phyloP scores from a whole-genome alignment of 2,329 filamentous ascomycete species.

The Aureobasidium sp. region DNA sequence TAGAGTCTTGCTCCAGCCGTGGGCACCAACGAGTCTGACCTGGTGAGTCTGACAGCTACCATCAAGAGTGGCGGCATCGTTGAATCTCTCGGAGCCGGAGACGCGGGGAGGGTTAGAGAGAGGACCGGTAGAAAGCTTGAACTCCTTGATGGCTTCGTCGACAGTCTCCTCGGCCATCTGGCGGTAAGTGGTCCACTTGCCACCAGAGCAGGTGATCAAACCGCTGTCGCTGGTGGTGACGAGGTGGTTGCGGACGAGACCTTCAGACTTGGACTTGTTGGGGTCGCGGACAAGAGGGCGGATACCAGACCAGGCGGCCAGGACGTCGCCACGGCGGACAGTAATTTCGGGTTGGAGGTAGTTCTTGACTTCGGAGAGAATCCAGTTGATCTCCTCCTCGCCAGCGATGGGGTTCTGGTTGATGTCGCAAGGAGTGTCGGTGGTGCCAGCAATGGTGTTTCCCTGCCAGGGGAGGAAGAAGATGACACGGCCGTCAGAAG shows the following conservation, averaged over 20 bases:
- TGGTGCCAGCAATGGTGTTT: slow-evolving; percentile 85
- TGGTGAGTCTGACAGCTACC: slow-evolving; percentile 78
- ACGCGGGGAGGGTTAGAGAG: slow-evolving; percentile 54
- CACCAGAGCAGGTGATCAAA: slow-evolving; percentile 76
- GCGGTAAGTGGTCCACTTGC: slow-evolving; percentile 90
- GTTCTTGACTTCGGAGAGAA: slow-evolving; percentile 72
- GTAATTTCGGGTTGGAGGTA: slow-evolving; percentile 81
- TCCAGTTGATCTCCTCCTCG: slow-evolving; percentile 83
- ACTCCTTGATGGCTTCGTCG: slow-evolving; percentile 67
- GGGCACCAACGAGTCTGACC: slow-evolving; percentile 73
- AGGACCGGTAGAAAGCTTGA: slow-evolving; percentile 53
- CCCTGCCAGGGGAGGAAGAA: slow-evolving; percentile 94
- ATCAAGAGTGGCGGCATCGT: slow-evolving; percentile 64
- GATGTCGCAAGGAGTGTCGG: slow-evolving; percentile 69
- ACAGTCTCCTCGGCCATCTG: slow-evolving; percentile 91
- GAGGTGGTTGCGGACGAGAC: slow-evolving; percentile 79
- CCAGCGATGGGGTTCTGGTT: slow-evolving; percentile 67
- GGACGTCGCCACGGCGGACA: slow-evolving; percentile 76
- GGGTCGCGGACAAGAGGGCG: slow-evolving; percentile 80
- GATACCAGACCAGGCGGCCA: slow-evolving; percentile 85
- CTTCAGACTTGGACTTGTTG: slow-evolving; percentile 77
- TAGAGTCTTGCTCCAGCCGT: slow-evolving; percentile 81
- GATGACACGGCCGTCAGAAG: slow-evolving; percentile 82
- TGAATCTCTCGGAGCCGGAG: slow-evolving; percentile 60
- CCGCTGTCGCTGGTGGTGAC: slow-evolving; percentile 73